Percentiles rank a stretch among this genome's conserved stretches.
These are phyloP conservation scores for Mucor indicus DNA, from an alignment of 371 early-diverging fungal species.

Conservation along the genomic window DNA sequence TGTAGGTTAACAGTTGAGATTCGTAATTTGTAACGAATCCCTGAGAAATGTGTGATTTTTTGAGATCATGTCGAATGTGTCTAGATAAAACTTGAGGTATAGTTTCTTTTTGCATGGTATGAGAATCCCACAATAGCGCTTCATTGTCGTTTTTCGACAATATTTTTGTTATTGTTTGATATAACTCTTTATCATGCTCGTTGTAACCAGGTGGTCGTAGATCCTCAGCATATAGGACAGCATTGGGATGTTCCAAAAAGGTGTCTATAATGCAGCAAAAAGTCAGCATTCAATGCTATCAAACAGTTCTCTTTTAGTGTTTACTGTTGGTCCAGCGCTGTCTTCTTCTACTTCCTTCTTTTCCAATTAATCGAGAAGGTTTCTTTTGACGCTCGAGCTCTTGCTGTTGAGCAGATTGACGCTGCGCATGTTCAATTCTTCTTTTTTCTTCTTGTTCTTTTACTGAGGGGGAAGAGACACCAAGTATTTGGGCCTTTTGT, in stretches of 20 bases:
- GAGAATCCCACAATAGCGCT: background rate
- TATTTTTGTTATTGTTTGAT: background rate
- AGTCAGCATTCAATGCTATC: too few species aligned
- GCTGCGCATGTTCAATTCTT: too few species aligned
- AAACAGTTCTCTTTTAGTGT: background rate
- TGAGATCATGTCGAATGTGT: slow-evolving; percentile 18
- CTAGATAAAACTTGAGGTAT: slow-evolving; percentile 9
- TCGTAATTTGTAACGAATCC: slow-evolving; percentile 25
- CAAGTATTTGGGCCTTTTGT: slow-evolving; percentile 7
- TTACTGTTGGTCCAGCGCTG: slow-evolving; percentile 39
- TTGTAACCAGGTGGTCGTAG: slow-evolving; percentile 31
- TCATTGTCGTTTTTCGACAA: background rate
- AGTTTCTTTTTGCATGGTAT: background rate
- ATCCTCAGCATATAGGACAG: slow-evolving; percentile 33
- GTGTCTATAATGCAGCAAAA: too few species aligned
- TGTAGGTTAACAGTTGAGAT: slow-evolving; percentile 21
- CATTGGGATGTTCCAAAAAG: slow-evolving; percentile 34
- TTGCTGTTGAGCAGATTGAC: too few species aligned
- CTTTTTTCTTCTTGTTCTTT: background rate
- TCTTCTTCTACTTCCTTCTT: slow-evolving; percentile 32
- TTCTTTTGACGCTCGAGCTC: slow-evolving; percentile 1
- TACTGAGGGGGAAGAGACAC: background rate
- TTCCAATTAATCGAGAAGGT: slow-evolving; percentile 22
- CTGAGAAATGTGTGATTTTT: slow-evolving; percentile 27
- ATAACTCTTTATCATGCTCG: background rate